These are phyloP conservation scores for Scheffersomyces lignosus DNA, from an alignment of 805 yeast genomes.

Conservation along the genomic window DNA sequence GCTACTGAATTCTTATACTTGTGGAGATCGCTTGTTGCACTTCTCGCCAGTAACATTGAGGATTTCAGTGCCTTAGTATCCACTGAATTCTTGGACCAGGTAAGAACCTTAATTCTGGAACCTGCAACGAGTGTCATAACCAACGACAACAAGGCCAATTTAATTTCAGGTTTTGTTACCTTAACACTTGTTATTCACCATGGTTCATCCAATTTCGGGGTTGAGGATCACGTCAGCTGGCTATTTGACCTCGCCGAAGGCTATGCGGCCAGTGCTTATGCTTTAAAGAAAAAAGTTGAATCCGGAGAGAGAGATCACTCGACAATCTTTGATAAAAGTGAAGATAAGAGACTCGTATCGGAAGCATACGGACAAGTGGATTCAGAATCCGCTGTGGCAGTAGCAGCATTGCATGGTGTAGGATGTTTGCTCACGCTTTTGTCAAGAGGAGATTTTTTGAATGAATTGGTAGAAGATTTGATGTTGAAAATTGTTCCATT, in stretches of 20 bases:
- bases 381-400: conserved; percentile 37
- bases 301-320: conserved; percentile 46
- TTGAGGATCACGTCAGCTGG: conserved; percentile 46
- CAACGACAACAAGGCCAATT: conserved; percentile 37
- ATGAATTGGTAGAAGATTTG: conserved; percentile 41
- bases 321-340: conserved; percentile 35
- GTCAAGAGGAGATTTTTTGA: conserved; percentile 42
- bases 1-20: conserved; percentile 43
- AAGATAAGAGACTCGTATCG: conserved; percentile 33
- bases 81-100: conserved; percentile 26
- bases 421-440: conserved; percentile 47
- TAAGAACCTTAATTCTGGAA: conserved; percentile 31
- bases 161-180: conserved; percentile 38
- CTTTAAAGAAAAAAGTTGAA: conserved; percentile 31
- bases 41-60: conserved; percentile 50
- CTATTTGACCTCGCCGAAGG: conserved; percentile 47
- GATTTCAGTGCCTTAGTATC: conserved; percentile 44
- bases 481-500: conserved; percentile 41
- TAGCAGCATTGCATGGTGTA: conserved; percentile 47
- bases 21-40: conserved; percentile 40
- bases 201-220: conserved; percentile 50
- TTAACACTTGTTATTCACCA: conserved; percentile 45
- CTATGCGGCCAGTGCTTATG: conserved; percentile 26
- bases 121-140: conserved; percentile 35
- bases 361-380: conserved; percentile 32